Evolutionary conservation across 257 asterid genomes (phyloP).

Genomic region (Salvia splendens): DNA sequence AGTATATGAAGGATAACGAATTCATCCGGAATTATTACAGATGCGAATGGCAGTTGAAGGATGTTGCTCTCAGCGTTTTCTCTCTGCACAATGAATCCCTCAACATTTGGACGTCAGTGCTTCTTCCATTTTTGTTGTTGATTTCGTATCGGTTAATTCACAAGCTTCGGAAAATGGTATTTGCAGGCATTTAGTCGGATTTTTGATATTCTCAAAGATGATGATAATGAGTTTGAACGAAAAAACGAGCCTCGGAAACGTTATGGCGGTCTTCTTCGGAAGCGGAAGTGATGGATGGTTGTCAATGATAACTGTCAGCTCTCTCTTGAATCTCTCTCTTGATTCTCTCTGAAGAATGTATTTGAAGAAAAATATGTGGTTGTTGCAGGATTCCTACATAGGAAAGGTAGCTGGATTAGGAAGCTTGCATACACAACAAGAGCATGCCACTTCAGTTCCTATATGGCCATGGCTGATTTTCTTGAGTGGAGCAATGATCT

Average conservation of each 20-base stretch:
- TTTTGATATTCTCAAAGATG: constrained; percentile 61
- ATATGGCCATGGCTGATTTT: constrained; percentile 94
- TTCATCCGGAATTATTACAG: constrained; percentile 74
- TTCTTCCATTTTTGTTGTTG: neutral
- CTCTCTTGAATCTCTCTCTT: neutral
- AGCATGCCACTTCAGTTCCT: constrained; percentile 42
- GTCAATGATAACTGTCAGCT: constrained; percentile 43
- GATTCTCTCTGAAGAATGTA: neutral
- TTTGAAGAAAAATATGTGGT: too few species aligned
- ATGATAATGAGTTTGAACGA: constrained; percentile 66
- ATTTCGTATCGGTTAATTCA: too few species aligned
- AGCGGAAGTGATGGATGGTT: constrained; percentile 43
- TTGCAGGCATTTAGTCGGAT: constrained; percentile 81
- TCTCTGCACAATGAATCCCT: constrained; percentile 81
- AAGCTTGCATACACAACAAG: constrained; percentile 16
- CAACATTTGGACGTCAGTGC: constrained; percentile 83
- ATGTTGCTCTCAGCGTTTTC: constrained; percentile 69
- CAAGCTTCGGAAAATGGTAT: neutral
- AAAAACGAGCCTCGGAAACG: constrained; percentile 44
- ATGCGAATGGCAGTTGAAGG: constrained; percentile 87
- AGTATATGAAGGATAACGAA: constrained; percentile 81
- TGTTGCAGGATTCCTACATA: constrained; percentile 52
- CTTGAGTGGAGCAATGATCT: constrained; percentile 77
- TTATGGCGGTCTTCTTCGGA: constrained; percentile 45
- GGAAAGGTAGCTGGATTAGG: constrained; percentile 38